These are phyloP conservation scores for Myriosclerotinia scirpicola DNA, from an alignment of 2,329 filamentous ascomycete species.

Conservation along the genomic window DNA sequence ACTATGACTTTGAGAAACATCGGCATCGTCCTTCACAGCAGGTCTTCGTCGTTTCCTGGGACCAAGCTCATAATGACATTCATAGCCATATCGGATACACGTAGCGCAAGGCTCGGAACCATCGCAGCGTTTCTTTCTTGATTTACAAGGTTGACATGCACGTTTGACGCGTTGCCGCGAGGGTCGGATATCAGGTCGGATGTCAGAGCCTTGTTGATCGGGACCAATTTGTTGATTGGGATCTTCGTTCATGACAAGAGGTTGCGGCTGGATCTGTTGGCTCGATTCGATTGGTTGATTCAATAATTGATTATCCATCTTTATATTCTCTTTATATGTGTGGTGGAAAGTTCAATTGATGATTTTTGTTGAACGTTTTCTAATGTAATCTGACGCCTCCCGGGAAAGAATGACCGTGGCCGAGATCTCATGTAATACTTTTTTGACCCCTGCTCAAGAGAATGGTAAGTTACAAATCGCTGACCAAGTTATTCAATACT, in stretches of 20 bases:
- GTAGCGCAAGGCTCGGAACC: slow-evolving; percentile 22
- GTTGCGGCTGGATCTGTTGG: slow-evolving; percentile 1
- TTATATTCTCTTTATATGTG: background rate
- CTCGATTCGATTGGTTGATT: background rate
- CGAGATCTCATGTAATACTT: background rate
- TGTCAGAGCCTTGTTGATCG: slow-evolving; percentile 10
- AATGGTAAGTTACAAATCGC: no score
- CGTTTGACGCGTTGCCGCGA: slow-evolving; percentile 23
- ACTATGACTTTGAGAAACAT: slow-evolving; percentile 20
- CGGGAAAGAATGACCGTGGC: background rate
- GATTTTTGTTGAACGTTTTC: background rate
- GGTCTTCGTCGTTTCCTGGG: slow-evolving; percentile 20
- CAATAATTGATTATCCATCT: slow-evolving; percentile 6
- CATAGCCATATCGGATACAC: slow-evolving; percentile 18
- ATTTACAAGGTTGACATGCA: slow-evolving; percentile 24
- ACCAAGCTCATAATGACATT: slow-evolving; percentile 22
- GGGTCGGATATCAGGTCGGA: slow-evolving; percentile 24
- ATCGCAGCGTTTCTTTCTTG: slow-evolving; percentile 24
- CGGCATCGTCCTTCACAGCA: slow-evolving; percentile 17
- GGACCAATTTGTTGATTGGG: slow-evolving; percentile 10
- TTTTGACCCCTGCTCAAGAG: background rate
- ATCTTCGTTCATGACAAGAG: background rate
- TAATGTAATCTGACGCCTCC: background rate
- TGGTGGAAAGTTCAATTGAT: background rate
- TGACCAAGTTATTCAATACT: no score